Evolutionary conservation across 352 stramenopile species (phyloP), one percentile per base, ranked within the genome.

Genomic region (Globisporangium heterothallicum): DNA sequence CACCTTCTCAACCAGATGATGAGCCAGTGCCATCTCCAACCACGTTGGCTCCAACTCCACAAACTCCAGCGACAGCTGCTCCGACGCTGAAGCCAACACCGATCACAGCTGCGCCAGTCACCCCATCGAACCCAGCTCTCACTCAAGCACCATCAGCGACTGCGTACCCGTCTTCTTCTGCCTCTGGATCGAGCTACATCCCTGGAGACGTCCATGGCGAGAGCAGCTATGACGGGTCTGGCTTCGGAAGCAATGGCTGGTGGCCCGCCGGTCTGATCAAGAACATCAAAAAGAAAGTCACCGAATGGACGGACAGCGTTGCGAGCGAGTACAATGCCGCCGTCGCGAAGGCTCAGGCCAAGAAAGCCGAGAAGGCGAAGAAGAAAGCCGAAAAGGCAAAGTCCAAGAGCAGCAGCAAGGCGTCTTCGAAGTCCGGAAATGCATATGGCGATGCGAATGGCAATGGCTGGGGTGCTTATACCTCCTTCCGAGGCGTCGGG

Each of bases 171-270:
- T 50, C 42, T 36, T 8, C 34, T 8, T 50, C 42, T 29, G 22
- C 34, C 6, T 36, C 34, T 6, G 27, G 19, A n/a, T 47, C 49
- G 14, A 32, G 47, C 3, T 72, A 74, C 30, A 56, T 62, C 8
- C 67, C 67, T 12, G 64, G 61, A 27, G 61, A 24, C 25, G 67
- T 73, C 7, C 67, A 76, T 25, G 44, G 42, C 1, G 52, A 74
- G 52, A 42, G 29, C 41, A 58, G 8, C 51, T 40, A 44, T 21
- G 41, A 50, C 13, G 54, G 53, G 4, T 58, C 58, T 4, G 42
- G 43, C 16, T 49, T 51, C 2, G 52, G 58, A 13, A 38, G 53
- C 22, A 35, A 68, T 26, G 42, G 58, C 27, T 69, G 56, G 59
- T 74, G 64, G 63, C 25, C 38, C n/a, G 8, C 27, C 12, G 34